Base-by-base conservation (phyloP, 495 filamentous ascomycete genomes). In the Bathelium albidoporum region DNA sequence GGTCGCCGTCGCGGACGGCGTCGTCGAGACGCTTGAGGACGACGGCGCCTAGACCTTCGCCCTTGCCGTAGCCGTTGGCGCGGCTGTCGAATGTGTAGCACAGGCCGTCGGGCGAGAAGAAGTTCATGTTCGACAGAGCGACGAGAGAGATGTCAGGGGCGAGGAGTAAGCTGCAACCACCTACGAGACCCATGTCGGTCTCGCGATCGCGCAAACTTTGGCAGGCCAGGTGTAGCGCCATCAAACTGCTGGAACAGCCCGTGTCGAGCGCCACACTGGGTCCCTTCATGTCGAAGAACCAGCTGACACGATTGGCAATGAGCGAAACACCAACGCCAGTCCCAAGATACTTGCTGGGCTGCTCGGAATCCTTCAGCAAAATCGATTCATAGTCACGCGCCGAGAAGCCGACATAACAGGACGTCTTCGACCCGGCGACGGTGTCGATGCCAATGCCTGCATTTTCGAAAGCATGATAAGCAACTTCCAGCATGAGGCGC, bases 231-330 rank as follows among this genome's bases (percentile, higher is more conserved):
- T 64, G 55, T 11, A 64, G 34, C 4, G 39, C 26, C 12, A 60
- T 34, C 31, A 64, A 16, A 2, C 29, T 39, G 2, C 78, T 75
- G 0, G 78, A 81, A 62, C 84, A 85, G 1, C 78, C 83, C 0
- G 81, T 83, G 63, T 80, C 80, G 28, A 84, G 66, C 11, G 76
- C 75, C 58, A 79, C 72, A 59, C 77, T 79, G 2, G 78, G 73
- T 0, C 81, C 82, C 31, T 71, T 70, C 12, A 81, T 73, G 60
- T 82, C 73, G 59, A 73, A 81, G 66, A 79, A 81, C 28, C 74
- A 77, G 9, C 77, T 77, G 5, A 84, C 69, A 0, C 81, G 76
- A 63, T 82, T 83, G 10, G 81, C 74, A 36, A 81, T 65, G 34
- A 83, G 79, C 1, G 65, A 69, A 41, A 69, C 74, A 22, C 28